Percentiles rank a stretch among this genome's conserved stretches.
phyloP scores from a whole-genome alignment of 306 rosid genomes.

The Cajanus cajan region DNA sequence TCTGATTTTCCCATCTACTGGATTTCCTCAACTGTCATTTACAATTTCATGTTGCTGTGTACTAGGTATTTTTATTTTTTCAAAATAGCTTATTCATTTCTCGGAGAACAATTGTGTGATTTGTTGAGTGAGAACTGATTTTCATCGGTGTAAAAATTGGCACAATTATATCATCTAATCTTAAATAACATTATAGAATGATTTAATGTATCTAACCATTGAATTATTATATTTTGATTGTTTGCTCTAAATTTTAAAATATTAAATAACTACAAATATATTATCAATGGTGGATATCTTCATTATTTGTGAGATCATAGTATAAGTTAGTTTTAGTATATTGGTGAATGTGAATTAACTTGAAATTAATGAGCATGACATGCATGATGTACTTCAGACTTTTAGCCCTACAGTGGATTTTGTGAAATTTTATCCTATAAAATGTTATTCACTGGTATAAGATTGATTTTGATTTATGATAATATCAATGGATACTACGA shows the following conservation, averaged over 20 bases:
- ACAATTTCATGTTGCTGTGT: slow-evolving; percentile 20
- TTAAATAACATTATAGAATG: not conserved
- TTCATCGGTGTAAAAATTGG: not conserved
- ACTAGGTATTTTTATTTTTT: not conserved
- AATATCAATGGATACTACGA: not conserved
- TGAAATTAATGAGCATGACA: not conserved
- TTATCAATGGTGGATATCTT: not conserved
- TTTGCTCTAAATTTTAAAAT: not conserved
- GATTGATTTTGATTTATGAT: slow-evolving; percentile 29
- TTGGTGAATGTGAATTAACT: not conserved
- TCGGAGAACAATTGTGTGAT: not conserved
- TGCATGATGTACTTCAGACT: not conserved
- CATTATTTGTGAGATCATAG: too few relatives aligned
- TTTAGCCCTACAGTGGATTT: not conserved
- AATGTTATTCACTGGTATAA: not conserved
- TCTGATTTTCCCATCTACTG: slow-evolving; percentile 22
- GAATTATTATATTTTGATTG: not conserved
- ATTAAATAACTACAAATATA: not conserved
- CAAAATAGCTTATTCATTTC: not conserved
- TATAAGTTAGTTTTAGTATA: not conserved
- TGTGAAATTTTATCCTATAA: slow-evolving; percentile 18
- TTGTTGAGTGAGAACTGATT: not conserved
- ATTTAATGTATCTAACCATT: not conserved
- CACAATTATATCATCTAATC: not conserved
- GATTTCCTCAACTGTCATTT: slow-evolving; percentile 6